Base-by-base conservation (phyloP, 352 stramenopile genomes). In the Halophytophthora batemanensis region DNA sequence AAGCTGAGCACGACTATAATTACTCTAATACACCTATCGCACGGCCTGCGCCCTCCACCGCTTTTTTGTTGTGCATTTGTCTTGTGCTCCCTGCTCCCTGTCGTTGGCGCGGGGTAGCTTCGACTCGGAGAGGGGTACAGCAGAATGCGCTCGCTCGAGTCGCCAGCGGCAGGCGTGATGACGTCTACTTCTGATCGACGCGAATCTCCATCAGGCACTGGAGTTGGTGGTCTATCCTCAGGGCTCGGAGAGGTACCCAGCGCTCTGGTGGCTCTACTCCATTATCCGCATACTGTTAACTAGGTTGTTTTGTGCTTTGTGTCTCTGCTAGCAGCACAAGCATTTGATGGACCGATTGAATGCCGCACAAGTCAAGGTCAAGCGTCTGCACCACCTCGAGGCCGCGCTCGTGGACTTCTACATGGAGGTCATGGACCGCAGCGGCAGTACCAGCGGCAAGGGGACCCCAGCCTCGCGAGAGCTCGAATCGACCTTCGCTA, bases 391-490 rank as follows among this genome's bases (percentile, higher is more conserved):
- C 10, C 76, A 78, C 0, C 71, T 91, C 6, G 81, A 89, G 42
- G 66, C 72, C 0, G 70, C 76, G 19, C 71, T 91, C 35, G 74
- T 79, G 7, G 81, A 91, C 58, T 76, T 89, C 23, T 83, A 87
- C 55, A 74, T 84, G 48, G 81, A 91, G 45, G 56, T 91, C 14
- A 78, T 87, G 64, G 69, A 82, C 35, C 69, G 71, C 14, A 76
- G 50, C 18, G 63, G 63, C 22, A 64, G 18, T 35, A 53, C 48
- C 10, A 11, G 8, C 15, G 21, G 11, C 13, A 10, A 46, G 41
- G 21, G 13, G 19, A 25, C 17, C 39, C 12, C 46, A 6, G 25
- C 19, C 4, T 45, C 45, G 6, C 43, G 54, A 19, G 59, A 76
- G 22, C 50, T 44, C 17, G 72, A 80, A 35, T 70, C 66, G 11